Base-by-base conservation (phyloP, 2,329 filamentous ascomycete genomes). In the Pestalotiopsis fici region DNA sequence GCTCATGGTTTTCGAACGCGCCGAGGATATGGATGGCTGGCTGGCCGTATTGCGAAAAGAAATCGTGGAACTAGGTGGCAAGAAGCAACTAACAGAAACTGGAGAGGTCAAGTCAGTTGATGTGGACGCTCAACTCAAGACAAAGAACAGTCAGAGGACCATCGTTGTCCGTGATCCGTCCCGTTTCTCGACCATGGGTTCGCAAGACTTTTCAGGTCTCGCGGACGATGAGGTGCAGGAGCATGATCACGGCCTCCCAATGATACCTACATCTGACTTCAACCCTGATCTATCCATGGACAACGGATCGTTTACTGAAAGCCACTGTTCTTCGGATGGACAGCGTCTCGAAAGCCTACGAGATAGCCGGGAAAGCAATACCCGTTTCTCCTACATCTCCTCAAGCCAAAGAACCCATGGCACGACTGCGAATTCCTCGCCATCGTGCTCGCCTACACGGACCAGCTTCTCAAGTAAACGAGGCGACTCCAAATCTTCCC, bases 1-100 rank as follows among this genome's bases (percentile, higher is more conserved):
- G 66, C 80, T 96, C 27, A 84, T 96, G 76, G 88, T 95, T 0
- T 90, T 95, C 70, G 88, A 93, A 64, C 88, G 82, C 68, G 89
- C 91, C 2, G 88, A 91, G 69, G 90, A 93, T 57, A 93, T 95
- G 91, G 90, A 94, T 68, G 81, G 83, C 56, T 96, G 93, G 93
- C 88, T 95, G 76, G 84, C 85, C 1, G 83, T 86, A 0, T 81
- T 95, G 35, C 87, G 93, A 50, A 85, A 85, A 65, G 90, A 93
- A 74, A 94, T 95, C 64, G 90, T 93, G 72, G 82, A 83, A 5
- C 79, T 93, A 7, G 91, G 91, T 31, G 92, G 92, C 21, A 91
- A 87, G 80, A 90, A 87, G 76, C 83, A 84, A 66, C 76, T 87
- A 27, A 87, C 88, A 0, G 89, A 91, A 74, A 90, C 86, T 3